Conservation (phyloP, 257 asterid species). For the Jacaranda mimosifolia region DNA sequence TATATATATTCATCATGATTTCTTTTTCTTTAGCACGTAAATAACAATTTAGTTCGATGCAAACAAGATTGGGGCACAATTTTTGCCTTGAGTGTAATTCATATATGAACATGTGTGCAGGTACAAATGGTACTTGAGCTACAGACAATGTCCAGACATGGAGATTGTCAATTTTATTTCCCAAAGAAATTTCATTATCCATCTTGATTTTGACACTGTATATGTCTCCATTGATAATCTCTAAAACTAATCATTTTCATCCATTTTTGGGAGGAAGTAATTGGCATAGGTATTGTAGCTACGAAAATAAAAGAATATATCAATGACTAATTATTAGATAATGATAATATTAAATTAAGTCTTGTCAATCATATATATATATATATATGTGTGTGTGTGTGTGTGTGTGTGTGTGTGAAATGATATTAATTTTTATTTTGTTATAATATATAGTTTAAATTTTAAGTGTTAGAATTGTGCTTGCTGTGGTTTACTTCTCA, state of each 20-base stretch:
- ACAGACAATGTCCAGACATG: constrained; percentile 18
- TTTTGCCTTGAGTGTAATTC: not conserved
- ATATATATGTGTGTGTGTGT: too few species aligned
- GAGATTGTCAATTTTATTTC: constrained; percentile 22
- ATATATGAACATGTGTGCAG: not conserved
- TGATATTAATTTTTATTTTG: too few species aligned
- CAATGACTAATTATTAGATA: too few species aligned
- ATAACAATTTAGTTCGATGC: constrained; percentile 18
- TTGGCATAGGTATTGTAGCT: not conserved
- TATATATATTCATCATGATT: not conserved
- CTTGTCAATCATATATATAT: too few species aligned
- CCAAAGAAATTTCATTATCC: constrained; percentile 16
- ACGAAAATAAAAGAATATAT: not conserved
- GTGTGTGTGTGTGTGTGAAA: too few species aligned
- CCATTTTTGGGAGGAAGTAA: not conserved
- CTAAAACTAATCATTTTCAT: not conserved
- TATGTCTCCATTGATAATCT: not conserved
- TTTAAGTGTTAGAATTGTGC: too few species aligned
- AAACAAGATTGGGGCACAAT: constrained; percentile 28
- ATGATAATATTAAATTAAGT: too few species aligned
- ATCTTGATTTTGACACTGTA: not conserved
- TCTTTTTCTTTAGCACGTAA: too few species aligned
- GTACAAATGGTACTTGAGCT: constrained; percentile 1
- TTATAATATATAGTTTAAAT: too few species aligned
- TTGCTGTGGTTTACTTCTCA: too few species aligned